These are phyloP conservation scores for Areca catechu DNA, from an alignment of 176 grass and related monocot species.

Conservation along the genomic window DNA sequence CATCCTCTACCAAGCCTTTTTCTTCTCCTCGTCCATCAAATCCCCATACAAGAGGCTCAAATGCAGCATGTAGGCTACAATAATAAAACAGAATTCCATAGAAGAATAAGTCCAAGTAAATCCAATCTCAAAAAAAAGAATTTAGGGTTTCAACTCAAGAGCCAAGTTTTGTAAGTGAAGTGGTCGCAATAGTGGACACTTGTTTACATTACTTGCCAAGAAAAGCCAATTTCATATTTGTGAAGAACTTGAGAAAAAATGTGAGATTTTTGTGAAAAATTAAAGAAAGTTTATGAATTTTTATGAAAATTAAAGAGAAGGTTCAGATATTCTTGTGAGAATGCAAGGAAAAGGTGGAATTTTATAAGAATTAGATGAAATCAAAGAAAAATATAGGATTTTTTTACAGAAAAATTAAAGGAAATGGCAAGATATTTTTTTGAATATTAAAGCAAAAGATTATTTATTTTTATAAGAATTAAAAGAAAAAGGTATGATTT, in stretches of 20 bases:
- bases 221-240: not conserved
- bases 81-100: too few relatives aligned
- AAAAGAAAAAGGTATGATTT: not conserved
- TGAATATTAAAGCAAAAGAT: too few relatives aligned
- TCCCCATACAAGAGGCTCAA: constrained; percentile 73
- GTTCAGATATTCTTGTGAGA: too few relatives aligned
- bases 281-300: too few relatives aligned
- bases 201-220: constrained; percentile 42
- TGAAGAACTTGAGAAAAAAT: too few relatives aligned
- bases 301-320: too few relatives aligned
- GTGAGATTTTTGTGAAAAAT: too few relatives aligned
- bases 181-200: constrained; percentile 51
- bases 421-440: too few relatives aligned
- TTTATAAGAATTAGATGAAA: too few relatives aligned
- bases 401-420: too few relatives aligned
- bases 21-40: constrained; percentile 70
- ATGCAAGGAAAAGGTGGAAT: too few relatives aligned
- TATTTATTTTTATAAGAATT: not conserved
- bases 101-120: not conserved
- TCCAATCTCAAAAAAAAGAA: not conserved
- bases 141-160: constrained; percentile 25
- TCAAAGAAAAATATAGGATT: too few relatives aligned
- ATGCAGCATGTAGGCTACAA: constrained; percentile 78
- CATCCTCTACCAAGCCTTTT: constrained; percentile 55
- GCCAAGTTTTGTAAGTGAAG: constrained; percentile 54